Percentiles rank a stretch among this genome's conserved stretches.
Evolutionary conservation across 148 eudicot genomes (phyloP).

Genomic region (Silene conica): DNA sequence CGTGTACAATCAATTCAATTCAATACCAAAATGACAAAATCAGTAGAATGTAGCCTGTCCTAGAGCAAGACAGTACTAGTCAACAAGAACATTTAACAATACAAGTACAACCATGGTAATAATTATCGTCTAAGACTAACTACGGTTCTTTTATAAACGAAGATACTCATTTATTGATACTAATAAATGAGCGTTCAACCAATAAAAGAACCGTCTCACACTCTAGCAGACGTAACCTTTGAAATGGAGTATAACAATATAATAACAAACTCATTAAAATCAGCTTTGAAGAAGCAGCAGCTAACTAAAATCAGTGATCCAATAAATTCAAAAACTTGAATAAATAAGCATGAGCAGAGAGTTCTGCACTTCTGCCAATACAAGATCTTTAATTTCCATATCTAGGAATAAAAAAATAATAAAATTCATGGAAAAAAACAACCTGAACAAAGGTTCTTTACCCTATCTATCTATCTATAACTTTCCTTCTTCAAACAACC

Average conservation of each 20-base stretch:
- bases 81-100: too few relatives aligned
- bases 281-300: slow-evolving; percentile 4
- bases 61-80: too few relatives aligned
- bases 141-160: too few relatives aligned
- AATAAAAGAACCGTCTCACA: too few relatives aligned
- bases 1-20: too few relatives aligned
- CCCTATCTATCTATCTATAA: background rate
- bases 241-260: background rate
- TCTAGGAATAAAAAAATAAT: slow-evolving; percentile 12
- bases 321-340: slow-evolving; percentile 23
- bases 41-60: too few relatives aligned
- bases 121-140: too few relatives aligned
- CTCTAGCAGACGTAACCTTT: too few relatives aligned
- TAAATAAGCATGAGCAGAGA: slow-evolving; percentile 10
- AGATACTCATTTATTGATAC: too few relatives aligned
- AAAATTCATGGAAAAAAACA: slow-evolving; percentile 10
- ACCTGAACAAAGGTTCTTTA: background rate
- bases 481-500: slow-evolving; percentile 17
- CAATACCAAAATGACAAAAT: too few relatives aligned
- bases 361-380: slow-evolving; percentile 5
- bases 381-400: slow-evolving; percentile 16
- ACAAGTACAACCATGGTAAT: too few relatives aligned
- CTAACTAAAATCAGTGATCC: slow-evolving; percentile 14
- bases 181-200: background rate
- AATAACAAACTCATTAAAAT: slow-evolving; percentile 8